Percentiles rank a stretch among this genome's conserved stretches.
These are phyloP conservation scores for Voacanga thouarsii DNA, from an alignment of 257 asterid genomes.

Conservation along the genomic window DNA sequence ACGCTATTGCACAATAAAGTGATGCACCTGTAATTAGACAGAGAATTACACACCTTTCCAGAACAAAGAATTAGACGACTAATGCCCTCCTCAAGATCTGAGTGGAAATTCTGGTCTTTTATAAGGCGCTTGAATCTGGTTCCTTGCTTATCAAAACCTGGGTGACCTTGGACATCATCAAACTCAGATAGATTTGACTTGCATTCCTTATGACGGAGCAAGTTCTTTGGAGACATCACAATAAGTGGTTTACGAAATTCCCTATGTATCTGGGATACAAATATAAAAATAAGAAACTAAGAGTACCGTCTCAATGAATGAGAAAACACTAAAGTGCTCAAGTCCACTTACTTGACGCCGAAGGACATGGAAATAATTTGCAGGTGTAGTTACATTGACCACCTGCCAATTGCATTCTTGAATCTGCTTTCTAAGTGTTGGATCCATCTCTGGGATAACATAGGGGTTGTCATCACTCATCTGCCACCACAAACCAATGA, in stretches of 20 bases:
- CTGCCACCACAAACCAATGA: constrained; percentile 35
- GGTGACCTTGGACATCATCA: constrained; percentile 93
- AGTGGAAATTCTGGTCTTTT: constrained; percentile 76
- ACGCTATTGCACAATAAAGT: neutral
- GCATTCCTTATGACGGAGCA: constrained; percentile 92
- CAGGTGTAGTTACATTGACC: constrained; percentile 98
- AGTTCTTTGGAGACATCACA: constrained; percentile 93
- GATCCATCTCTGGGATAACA: constrained; percentile 95
- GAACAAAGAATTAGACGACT: constrained; percentile 85
- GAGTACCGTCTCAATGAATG: neutral
- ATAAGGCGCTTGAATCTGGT: constrained; percentile 95
- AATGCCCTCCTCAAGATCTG: constrained; percentile 83
- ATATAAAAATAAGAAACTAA: constrained; percentile 23
- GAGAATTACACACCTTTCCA: constrained; percentile 59
- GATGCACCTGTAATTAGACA: constrained; percentile 13
- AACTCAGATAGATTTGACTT: constrained; percentile 85
- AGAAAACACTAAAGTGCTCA: constrained; percentile 6
- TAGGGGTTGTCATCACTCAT: constrained; percentile 94
- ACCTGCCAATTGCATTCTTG: constrained; percentile 99
- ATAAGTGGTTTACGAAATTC: constrained; percentile 94
- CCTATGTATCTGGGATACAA: constrained; percentile 65
- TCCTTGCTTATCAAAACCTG: constrained; percentile 96
- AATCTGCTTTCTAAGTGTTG: constrained; percentile 81
- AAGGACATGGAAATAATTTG: constrained; percentile 96
- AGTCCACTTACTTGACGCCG: constrained; percentile 80